Conservation (phyloP, 2,329 filamentous ascomycete species). For the Malbranchea zuffiana region DNA sequence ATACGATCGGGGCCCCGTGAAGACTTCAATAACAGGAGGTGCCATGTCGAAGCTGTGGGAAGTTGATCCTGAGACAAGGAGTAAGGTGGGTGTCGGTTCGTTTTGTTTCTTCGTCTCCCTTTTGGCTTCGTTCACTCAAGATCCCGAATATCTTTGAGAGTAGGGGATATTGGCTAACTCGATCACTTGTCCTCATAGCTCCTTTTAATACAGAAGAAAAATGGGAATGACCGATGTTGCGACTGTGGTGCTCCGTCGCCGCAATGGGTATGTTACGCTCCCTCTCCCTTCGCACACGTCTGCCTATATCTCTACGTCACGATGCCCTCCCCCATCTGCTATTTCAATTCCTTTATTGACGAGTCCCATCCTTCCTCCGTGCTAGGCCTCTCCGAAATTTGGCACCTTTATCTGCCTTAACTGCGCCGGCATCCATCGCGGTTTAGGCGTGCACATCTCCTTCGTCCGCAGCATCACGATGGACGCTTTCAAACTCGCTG, state of each 20-base stretch:
- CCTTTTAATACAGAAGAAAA: conserved; percentile 78
- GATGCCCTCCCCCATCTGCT: not conserved
- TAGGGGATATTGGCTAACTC: too few species aligned
- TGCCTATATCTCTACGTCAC: conserved; percentile 7
- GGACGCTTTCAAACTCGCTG: conserved; percentile 91
- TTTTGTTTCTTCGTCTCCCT: not conserved
- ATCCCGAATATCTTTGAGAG: too few species aligned
- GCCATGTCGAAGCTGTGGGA: conserved; percentile 90
- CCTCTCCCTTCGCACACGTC: conserved; percentile 6
- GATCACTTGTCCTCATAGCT: too few species aligned
- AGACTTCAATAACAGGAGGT: too few species aligned
- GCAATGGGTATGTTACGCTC: conserved; percentile 65
- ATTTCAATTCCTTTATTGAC: not conserved
- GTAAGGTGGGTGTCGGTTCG: conserved; percentile 67
- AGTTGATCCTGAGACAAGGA: conserved; percentile 92
- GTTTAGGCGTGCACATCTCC: conserved; percentile 92
- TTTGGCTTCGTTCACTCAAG: too few species aligned
- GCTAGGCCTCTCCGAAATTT: conserved; percentile 74
- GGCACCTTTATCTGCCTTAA: conserved; percentile 97
- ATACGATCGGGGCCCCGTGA: too few species aligned
- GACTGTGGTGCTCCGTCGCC: conserved; percentile 93
- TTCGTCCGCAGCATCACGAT: conserved; percentile 97
- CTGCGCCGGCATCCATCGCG: conserved; percentile 88
- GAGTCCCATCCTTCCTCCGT: conserved; percentile 1
- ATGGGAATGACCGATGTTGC: conserved; percentile 81